phyloP scores from a whole-genome alignment of 805 yeast species.

The Metschnikowia cubensis region DNA sequence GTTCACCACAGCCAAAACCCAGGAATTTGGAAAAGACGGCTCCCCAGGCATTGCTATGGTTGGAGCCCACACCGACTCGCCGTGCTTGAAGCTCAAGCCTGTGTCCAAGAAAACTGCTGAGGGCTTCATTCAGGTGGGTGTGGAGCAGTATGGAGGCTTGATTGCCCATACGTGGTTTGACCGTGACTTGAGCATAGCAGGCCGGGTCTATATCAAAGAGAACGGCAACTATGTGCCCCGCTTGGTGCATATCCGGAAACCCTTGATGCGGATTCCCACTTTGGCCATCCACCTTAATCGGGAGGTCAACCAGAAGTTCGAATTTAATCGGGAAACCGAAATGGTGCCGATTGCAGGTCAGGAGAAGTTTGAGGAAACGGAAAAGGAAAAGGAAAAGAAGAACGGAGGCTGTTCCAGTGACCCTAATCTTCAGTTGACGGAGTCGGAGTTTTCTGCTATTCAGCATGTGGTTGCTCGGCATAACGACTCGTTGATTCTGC shows the following conservation, averaged over 20 bases:
- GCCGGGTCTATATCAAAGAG: conserved; percentile 72
- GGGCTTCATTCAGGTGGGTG: conserved; percentile 86
- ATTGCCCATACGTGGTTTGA: conserved; percentile 98
- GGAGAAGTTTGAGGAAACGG: conserved; percentile 13
- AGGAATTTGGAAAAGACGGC: conserved; percentile 26
- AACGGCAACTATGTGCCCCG: conserved; percentile 54
- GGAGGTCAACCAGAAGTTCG: conserved; percentile 71
- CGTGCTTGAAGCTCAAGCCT: conserved; percentile 86
- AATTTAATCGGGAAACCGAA: conserved; percentile 85
- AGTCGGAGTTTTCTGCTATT: conserved; percentile 60
- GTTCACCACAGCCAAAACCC: conserved; percentile 60
- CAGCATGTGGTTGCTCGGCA: conserved; percentile 70
- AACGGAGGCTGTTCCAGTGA: conserved; percentile 42
- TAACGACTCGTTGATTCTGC: conserved; percentile 60
- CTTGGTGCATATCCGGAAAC: conserved; percentile 75
- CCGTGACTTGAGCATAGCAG: conserved; percentile 87
- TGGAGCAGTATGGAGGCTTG: conserved; percentile 94
- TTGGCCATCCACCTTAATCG: conserved; percentile 89
- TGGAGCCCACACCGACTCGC: conserved; percentile 97
- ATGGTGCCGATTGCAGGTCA: conserved; percentile 82
- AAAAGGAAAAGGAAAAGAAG: conserved; percentile 16
- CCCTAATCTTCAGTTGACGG: conserved; percentile 44
- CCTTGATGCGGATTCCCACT: conserved; percentile 83
- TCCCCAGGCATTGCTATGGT: conserved; percentile 85
- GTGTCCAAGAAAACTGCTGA: conserved; percentile 63